Evolutionary conservation across 2,329 filamentous ascomycete genomes (phyloP), one percentile per base, ranked within the genome.

Genomic region (Pseudocercospora musae): DNA sequence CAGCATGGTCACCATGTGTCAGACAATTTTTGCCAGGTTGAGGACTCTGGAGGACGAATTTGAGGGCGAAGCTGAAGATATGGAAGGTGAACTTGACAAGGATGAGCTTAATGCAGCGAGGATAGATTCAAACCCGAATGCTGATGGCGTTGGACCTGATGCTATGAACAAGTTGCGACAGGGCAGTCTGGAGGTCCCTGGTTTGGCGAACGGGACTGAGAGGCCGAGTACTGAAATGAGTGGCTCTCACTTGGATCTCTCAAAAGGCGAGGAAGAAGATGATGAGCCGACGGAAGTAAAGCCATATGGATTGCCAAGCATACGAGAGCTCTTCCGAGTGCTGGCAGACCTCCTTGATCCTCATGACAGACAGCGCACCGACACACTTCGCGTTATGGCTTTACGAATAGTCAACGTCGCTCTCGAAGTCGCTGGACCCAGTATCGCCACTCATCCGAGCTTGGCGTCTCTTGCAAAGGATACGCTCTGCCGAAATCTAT

Each of bases 1-100:
- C 73, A 89, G 92, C 59, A 97, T 99, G 93, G 91, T 98, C 50
- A 91, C 92, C 69, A 99, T 99, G 95, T 98, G 95, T 74, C 95
- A 99, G 78, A 92, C 96, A 68, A 96, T 99, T 71, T 99, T 99
- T 74, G 90, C 93, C 76, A 88, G 96, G 63, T 80, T 99, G 57
- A 96, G 96, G 76, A 88, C 93, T 67, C 80, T 98, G 7, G 91
- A 96, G 70, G 84, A 90, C 52, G 89, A 93, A 73, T 70, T 69
- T 25, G 85, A 87, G 21, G 65, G 67, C 18, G 85, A 88, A 25
- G 87, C 85, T 6, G 85, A 88, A 37, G 84, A 84, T 3, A 77
- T 90, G 60, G 89, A 92, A 60, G 85, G 85, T 69, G 83, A 85
- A 72, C 67, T 73, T 5, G 84, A 85, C 7, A 86, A 88, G 66